Conservation (phyloP, 345 rosid genomes). For the Jatropha curcas region DNA sequence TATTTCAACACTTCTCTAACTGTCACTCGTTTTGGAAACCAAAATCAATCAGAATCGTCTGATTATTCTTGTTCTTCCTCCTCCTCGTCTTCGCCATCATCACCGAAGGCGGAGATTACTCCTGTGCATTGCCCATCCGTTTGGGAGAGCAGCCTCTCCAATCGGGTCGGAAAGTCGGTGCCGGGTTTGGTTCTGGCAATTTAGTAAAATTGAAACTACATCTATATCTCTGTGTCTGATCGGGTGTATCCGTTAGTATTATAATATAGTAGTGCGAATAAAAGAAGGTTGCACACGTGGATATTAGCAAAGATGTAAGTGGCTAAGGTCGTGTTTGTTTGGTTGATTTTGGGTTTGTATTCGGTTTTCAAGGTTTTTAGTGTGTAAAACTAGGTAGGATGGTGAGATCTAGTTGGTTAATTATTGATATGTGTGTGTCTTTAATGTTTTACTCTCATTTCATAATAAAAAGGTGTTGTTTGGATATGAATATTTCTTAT, state of each 20-base stretch:
- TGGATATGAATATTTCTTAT: no score
- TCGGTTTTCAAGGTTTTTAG: not conserved
- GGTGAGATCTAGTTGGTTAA: constrained; percentile 10
- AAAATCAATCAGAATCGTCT: constrained; percentile 19
- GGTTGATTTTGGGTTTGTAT: not conserved
- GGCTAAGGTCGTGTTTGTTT: not conserved
- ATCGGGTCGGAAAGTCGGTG: constrained; percentile 73
- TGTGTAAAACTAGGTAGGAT: not conserved
- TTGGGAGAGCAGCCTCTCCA: constrained; percentile 87
- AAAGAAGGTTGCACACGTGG: constrained; percentile 22
- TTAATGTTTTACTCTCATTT: not conserved
- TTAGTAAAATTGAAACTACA: constrained; percentile 7
- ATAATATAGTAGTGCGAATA: constrained; percentile 5
- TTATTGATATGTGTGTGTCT: not conserved
- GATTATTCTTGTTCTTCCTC: not conserved
- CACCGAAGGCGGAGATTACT: constrained; percentile 43
- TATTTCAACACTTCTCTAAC: constrained; percentile 93
- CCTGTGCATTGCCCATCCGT: constrained; percentile 58
- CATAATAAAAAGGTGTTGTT: constrained; percentile 23
- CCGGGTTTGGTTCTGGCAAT: constrained; percentile 93
- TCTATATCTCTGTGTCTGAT: constrained; percentile 7
- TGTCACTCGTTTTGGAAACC: constrained; percentile 67
- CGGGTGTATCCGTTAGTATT: constrained; percentile 29
- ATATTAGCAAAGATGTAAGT: constrained; percentile 33
- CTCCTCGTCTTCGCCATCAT: constrained; percentile 11